Evolutionary conservation across 1,284 basidiomycete genomes (phyloP).

Genomic region (Austroboletus sp.): DNA sequence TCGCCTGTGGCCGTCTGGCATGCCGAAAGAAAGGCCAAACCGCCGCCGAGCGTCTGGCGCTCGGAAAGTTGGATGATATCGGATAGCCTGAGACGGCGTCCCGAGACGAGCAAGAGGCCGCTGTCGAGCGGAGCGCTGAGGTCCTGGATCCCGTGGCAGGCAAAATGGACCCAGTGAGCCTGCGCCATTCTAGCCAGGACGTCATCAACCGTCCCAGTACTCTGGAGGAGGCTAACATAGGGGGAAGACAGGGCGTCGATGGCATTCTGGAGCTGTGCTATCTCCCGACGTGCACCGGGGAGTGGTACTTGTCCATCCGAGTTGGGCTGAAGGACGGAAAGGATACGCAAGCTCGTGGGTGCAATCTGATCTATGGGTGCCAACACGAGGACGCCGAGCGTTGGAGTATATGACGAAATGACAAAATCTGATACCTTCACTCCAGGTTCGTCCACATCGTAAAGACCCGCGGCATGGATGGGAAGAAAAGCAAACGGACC

Average conservation of each 20-base stretch:
- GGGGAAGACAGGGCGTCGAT: background rate
- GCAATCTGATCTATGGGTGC: background rate
- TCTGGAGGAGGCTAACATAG: background rate
- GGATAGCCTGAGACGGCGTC: background rate
- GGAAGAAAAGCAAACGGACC: slow-evolving; percentile 3
- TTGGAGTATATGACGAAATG: background rate
- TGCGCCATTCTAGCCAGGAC: background rate
- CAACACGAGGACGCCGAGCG: background rate
- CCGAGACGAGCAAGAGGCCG: background rate
- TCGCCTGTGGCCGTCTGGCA: background rate
- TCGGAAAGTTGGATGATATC: slow-evolving; percentile 1
- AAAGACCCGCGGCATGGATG: slow-evolving; percentile 4
- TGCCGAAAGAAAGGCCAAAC: background rate
- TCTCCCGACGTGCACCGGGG: background rate
- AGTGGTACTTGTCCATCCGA: background rate
- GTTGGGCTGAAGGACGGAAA: background rate
- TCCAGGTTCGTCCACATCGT: background rate
- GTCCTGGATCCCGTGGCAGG: slow-evolving; percentile 1
- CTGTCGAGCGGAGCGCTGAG: background rate
- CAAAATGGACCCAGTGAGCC: background rate
- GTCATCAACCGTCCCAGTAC: background rate
- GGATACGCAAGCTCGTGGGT: background rate
- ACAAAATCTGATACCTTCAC: slow-evolving; percentile 1
- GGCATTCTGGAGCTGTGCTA: background rate
- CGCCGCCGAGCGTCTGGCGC: background rate